phyloP scores from a whole-genome alignment of 2,329 filamentous ascomycete genomes.

The Aschersonia sp. region DNA sequence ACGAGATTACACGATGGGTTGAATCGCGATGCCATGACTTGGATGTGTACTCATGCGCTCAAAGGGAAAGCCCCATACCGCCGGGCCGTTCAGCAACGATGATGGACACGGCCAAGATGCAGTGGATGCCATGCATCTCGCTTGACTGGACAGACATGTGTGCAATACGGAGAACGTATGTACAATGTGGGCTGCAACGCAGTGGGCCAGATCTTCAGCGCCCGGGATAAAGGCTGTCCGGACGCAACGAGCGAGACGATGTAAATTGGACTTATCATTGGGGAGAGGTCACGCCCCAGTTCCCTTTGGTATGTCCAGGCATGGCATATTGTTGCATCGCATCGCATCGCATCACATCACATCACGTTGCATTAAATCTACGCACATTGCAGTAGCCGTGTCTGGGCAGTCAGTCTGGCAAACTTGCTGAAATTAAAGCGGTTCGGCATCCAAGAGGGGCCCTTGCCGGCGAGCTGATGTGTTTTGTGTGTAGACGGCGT shows the following conservation, averaged over 20 bases:
- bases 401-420: background rate
- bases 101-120: conserved; percentile 1
- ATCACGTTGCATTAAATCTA: background rate
- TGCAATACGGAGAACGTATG: background rate
- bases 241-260: background rate
- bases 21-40: background rate
- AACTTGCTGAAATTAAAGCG: background rate
- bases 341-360: conserved; percentile 2
- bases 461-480: background rate
- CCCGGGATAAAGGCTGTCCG: background rate
- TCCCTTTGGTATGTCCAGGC: background rate
- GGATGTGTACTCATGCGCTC: background rate
- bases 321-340: conserved; percentile 3
- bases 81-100: background rate
- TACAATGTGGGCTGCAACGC: conserved; percentile 1
- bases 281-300: background rate
- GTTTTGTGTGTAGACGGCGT: too few species aligned
- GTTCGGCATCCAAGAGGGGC: background rate
- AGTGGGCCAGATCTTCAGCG: conserved; percentile 5
- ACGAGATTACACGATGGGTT: too few species aligned
- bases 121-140: conserved; percentile 5
- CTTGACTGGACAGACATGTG: conserved; percentile 1
- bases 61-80: background rate
- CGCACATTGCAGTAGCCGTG: background rate
- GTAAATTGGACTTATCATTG: background rate